These are phyloP conservation scores for Melanomma pulvis-pyrius DNA, from an alignment of 495 filamentous ascomycete species.

Conservation along the genomic window DNA sequence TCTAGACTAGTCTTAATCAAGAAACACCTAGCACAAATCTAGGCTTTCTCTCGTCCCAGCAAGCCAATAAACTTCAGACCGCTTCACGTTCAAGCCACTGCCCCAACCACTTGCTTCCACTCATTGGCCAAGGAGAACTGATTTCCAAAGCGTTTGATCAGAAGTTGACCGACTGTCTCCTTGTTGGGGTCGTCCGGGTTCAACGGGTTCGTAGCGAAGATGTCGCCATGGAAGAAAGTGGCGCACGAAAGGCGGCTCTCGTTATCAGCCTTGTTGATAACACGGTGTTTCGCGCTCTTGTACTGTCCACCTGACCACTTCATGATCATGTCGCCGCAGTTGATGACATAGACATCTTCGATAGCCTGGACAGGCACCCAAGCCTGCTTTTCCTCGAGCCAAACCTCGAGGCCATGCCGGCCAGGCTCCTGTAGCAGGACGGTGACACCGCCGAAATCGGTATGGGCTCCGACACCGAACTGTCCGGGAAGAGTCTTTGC, in stretches of 20 bases:
- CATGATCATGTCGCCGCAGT: slow-evolving; percentile 51
- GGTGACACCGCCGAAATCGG: slow-evolving; percentile 50
- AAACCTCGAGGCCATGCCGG: slow-evolving; percentile 51
- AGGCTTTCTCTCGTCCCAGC: no score
- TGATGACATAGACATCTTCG: slow-evolving; percentile 51
- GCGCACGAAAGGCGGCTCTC: slow-evolving; percentile 41
- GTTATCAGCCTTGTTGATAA: slow-evolving; percentile 43
- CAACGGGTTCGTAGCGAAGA: slow-evolving; percentile 42
- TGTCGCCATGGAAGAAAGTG: slow-evolving; percentile 43
- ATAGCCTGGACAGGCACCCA: slow-evolving; percentile 48
- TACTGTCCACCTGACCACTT: slow-evolving; percentile 47
- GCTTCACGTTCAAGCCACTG: not conserved
- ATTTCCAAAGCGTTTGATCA: slow-evolving; percentile 5
- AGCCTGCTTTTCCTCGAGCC: slow-evolving; percentile 43
- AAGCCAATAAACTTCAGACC: no score
- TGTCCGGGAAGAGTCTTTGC: slow-evolving; percentile 44
- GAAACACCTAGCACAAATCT: no score
- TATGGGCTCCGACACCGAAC: slow-evolving; percentile 50
- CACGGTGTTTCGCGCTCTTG: slow-evolving; percentile 47
- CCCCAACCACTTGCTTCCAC: not conserved
- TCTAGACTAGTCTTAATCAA: not conserved
- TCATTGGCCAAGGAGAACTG: not conserved
- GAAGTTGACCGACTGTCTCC: slow-evolving; percentile 40
- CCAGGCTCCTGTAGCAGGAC: slow-evolving; percentile 51
- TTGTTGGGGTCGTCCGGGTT: slow-evolving; percentile 29